Percentiles rank a stretch among this genome's conserved stretches.
Evolutionary conservation across 192 early-diverging fungal species (phyloP).

Genomic region (Spizellomyces sp.): DNA sequence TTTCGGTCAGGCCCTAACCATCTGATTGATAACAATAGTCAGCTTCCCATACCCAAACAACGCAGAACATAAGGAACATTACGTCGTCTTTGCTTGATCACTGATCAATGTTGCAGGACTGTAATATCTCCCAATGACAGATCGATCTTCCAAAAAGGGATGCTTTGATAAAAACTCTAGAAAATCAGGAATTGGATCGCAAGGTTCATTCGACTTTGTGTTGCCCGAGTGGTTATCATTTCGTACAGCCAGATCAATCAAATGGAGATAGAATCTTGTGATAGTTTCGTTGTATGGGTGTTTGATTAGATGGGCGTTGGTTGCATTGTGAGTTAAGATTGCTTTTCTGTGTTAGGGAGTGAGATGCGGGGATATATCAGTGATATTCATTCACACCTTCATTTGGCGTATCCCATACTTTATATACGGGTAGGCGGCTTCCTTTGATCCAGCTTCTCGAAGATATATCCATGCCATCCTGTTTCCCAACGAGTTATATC

Average conservation of each 20-base stretch:
- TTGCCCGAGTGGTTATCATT: conserved; percentile 11
- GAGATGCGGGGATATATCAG: no score
- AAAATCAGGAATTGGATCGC: conserved; percentile 22
- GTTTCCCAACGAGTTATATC: background rate
- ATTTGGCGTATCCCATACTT: conserved; percentile 19
- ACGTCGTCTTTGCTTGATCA: background rate
- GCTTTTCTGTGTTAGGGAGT: conserved; percentile 20
- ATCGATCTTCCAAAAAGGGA: conserved; percentile 31
- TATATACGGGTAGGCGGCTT: conserved; percentile 25
- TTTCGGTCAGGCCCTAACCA: no score
- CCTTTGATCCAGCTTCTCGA: conserved; percentile 3
- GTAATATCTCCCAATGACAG: conserved; percentile 23
- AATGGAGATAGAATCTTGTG: conserved; percentile 36
- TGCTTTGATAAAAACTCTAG: conserved; percentile 28
- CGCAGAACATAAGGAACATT: background rate
- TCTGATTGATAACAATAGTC: no score
- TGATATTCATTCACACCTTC: no score
- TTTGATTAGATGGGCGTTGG: conserved; percentile 26
- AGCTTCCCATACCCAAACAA: no score
- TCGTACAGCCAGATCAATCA: conserved; percentile 28
- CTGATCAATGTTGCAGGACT: background rate
- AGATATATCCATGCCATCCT: conserved; percentile 50
- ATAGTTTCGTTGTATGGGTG: conserved; percentile 48
- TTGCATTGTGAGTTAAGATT: conserved; percentile 31
- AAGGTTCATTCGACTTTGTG: background rate